These are phyloP conservation scores for Stellera chamaejasme DNA, from an alignment of 345 rosid genomes.

Conservation along the genomic window DNA sequence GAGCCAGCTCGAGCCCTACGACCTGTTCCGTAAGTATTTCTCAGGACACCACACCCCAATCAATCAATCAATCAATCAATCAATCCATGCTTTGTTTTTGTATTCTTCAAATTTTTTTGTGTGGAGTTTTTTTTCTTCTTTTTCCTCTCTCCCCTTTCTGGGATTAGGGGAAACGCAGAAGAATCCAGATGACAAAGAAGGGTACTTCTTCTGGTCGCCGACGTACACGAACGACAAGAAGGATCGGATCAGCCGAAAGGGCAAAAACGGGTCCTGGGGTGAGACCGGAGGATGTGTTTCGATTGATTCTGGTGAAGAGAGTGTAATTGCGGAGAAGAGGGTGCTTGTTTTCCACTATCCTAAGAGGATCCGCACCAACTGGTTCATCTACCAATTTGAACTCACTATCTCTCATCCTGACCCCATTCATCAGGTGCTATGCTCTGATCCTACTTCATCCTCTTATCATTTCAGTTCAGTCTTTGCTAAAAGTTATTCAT, in stretches of 20 bases:
- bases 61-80: too few relatives aligned
- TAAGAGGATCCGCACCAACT: constrained; percentile 13
- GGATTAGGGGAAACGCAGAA: neutral
- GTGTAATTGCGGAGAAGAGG: constrained; percentile 22
- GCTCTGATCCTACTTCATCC: too few relatives aligned
- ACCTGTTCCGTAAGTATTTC: constrained; percentile 5
- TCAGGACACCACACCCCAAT: too few relatives aligned
- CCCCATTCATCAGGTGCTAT: constrained; percentile 8
- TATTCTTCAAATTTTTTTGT: neutral
- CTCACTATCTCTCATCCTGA: constrained; percentile 1
- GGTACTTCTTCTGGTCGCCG: constrained; percentile 10
- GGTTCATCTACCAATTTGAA: constrained; percentile 26
- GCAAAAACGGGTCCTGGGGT: constrained; percentile 7
- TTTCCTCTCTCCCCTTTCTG: neutral
- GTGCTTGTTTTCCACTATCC: constrained; percentile 27
- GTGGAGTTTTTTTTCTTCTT: neutral
- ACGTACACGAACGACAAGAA: constrained; percentile 4
- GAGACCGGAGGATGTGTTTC: neutral
- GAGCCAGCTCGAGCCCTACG: constrained; percentile 1
- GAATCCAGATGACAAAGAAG: neutral
- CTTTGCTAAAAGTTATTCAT: too few relatives aligned
- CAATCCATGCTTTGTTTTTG: neutral
- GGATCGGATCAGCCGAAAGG: constrained; percentile 2
- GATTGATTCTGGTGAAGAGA: neutral
- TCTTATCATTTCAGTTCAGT: too few relatives aligned